phyloP scores from a whole-genome alignment of 1,139 yeast genomes.

The Hansenula sp. region DNA sequence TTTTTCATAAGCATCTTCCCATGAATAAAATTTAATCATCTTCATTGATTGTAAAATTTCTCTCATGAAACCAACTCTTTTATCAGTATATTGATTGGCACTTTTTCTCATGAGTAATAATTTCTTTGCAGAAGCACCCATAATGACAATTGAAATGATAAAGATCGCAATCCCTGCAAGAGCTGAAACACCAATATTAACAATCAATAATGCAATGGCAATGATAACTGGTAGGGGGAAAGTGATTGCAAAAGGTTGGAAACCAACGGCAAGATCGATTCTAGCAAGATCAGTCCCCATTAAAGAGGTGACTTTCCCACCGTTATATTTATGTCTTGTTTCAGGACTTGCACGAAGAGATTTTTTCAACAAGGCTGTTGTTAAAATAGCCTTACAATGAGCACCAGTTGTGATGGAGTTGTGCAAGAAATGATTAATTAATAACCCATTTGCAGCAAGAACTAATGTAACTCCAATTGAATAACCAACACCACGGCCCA shows the following conservation, averaged over 20 bases:
- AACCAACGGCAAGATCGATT: slow-evolving; percentile 70
- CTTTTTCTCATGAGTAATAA: slow-evolving; percentile 40
- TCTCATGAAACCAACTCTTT: slow-evolving; percentile 45
- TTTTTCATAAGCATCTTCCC: slow-evolving; percentile 57
- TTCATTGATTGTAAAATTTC: slow-evolving; percentile 49
- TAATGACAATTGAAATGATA: slow-evolving; percentile 28
- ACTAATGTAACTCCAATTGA: slow-evolving; percentile 51
- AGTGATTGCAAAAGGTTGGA: slow-evolving; percentile 61
- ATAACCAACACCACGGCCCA: slow-evolving; percentile 56
- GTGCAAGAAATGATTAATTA: slow-evolving; percentile 61
- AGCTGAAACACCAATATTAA: slow-evolving; percentile 72
- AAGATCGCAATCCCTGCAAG: slow-evolving; percentile 63
- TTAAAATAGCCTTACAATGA: slow-evolving; percentile 60
- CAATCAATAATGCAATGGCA: slow-evolving; percentile 59
- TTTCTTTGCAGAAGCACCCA: slow-evolving; percentile 33
- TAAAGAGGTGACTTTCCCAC: slow-evolving; percentile 68
- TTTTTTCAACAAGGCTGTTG: slow-evolving; percentile 64
- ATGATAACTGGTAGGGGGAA: slow-evolving; percentile 60
- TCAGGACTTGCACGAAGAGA: slow-evolving; percentile 58
- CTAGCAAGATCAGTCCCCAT: slow-evolving; percentile 79
- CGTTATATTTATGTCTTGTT: slow-evolving; percentile 56
- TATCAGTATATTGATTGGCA: slow-evolving; percentile 47
- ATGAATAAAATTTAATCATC: slow-evolving; percentile 51
- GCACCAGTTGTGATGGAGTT: slow-evolving; percentile 64
- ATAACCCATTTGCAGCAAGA: slow-evolving; percentile 45